Base-by-base conservation (phyloP, 768 basidiomycete genomes). In the Mrakia frigida region DNA sequence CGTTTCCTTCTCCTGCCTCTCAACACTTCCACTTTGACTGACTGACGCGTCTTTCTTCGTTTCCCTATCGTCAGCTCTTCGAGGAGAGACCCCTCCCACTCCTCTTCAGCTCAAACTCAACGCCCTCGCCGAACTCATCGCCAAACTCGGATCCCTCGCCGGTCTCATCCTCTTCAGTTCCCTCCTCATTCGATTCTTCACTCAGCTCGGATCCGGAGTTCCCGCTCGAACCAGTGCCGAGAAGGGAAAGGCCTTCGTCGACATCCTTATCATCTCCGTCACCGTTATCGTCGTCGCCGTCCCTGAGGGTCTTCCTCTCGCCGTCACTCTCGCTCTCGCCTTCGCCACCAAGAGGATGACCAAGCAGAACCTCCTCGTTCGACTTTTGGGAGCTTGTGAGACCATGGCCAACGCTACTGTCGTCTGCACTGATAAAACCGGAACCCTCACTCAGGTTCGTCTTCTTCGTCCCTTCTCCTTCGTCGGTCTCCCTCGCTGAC, bases 291-390 rank as follows among this genome's bases (percentile, higher is more conserved):
- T 93, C 78, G 90, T 92, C 80, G 92, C 92, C 61, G 91, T 93
- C 41, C 92, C 92, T n/a, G 91, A 92, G 88, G 91, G 95, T 81
- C 86, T 99, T 7, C 96, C 96, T 2, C 87, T 99, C 74, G 96
- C 96, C 59, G 96, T 98, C 70, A 98, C 96, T 0, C 88, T 99
- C 67, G 97, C 97, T 0, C 86, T 99, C 43, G 93, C 97, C 0
- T 99, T 98, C 81, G 97, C 96, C 0, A 99, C 97, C 67, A 94
- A 92, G 81, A 90, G 96, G n/a, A 98, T 98, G 97, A 92, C 95
- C 13, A 88, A 90, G 81, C 92, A 94, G 84, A 97, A 97, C 73
- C 86, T 98, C 0, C 89, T 99, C 60, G 97, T 98, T 41, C 94
- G 96, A 74, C 92, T 98, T 6, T 88, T 99, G 46, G 92, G 92